phyloP scores from a whole-genome alignment of 2,329 filamentous ascomycete genomes.

The Penicillium brasilianum region DNA sequence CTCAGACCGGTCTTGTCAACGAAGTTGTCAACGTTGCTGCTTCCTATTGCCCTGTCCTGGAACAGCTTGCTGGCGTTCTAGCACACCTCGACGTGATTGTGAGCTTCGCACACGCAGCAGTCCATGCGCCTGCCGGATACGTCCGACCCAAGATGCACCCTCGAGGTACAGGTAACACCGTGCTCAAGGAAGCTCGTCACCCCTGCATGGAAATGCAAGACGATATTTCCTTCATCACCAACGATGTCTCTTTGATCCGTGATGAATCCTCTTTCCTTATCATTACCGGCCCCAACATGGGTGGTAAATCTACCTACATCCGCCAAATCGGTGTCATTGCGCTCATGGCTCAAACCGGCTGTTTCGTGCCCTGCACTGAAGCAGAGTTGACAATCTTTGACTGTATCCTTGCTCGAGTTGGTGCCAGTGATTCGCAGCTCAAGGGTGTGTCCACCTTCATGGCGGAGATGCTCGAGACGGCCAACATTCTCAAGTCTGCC shows the following conservation, averaged over 20 bases:
- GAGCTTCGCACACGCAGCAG: slow-evolving; percentile 87
- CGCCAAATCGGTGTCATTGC: slow-evolving; percentile 96
- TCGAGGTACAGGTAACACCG: slow-evolving; percentile 83
- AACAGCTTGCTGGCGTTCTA: slow-evolving; percentile 83
- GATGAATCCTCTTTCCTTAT: slow-evolving; percentile 87
- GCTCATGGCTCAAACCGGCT: slow-evolving; percentile 94
- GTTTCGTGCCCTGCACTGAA: slow-evolving; percentile 89
- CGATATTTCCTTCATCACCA: slow-evolving; percentile 97
- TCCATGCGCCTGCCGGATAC: slow-evolving; percentile 91
- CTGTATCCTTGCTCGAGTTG: slow-evolving; percentile 92
- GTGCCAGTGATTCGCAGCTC: slow-evolving; percentile 93
- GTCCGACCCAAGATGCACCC: slow-evolving; percentile 88
- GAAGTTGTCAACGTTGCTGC: slow-evolving; percentile 93
- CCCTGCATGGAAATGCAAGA: slow-evolving; percentile 99
- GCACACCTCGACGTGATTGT: slow-evolving; percentile 96
- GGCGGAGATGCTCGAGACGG: slow-evolving; percentile 99
- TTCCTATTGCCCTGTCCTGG: slow-evolving; percentile 91
- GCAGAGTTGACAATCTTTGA: slow-evolving; percentile 96
- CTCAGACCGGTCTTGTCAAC: slow-evolving; percentile 84
- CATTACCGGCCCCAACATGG: slow-evolving; percentile 99
- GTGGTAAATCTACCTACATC: slow-evolving; percentile 97
- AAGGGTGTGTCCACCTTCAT: slow-evolving; percentile 99
- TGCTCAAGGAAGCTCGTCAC: slow-evolving; percentile 91
- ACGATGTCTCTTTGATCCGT: slow-evolving; percentile 83
- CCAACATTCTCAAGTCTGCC: slow-evolving; percentile 96